Evolutionary conservation across 2,329 filamentous ascomycete genomes (phyloP).

Genomic region (Trichoderma semiorbis): DNA sequence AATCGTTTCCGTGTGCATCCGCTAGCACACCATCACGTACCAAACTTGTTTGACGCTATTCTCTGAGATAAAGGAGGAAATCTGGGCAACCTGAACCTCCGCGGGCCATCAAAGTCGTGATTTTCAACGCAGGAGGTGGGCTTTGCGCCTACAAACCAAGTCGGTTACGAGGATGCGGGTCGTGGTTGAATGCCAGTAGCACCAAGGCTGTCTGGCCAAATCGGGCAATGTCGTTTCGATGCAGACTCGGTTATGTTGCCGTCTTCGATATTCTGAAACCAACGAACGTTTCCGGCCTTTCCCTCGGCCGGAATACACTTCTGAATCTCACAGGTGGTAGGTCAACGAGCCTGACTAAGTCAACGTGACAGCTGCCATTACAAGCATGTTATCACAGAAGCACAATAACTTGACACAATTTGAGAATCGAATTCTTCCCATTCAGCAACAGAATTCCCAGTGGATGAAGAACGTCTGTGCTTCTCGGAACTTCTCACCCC

Average conservation of each 20-base stretch:
- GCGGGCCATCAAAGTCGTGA: not conserved
- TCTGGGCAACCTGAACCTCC: not conserved
- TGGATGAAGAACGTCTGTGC: not conserved
- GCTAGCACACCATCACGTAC: not conserved
- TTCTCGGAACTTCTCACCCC: not conserved
- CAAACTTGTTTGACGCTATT: not conserved
- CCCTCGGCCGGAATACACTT: slow-evolving; percentile 14
- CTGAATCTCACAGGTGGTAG: not conserved
- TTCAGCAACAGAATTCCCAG: not conserved
- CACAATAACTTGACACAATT: not conserved
- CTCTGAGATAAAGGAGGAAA: not conserved
- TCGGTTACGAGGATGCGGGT: not conserved
- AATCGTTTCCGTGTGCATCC: not conserved
- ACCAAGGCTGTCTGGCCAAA: not conserved
- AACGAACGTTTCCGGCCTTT: slow-evolving; percentile 15
- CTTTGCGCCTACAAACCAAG: not conserved
- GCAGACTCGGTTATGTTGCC: slow-evolving; percentile 1
- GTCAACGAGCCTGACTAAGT: not conserved
- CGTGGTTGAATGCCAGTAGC: not conserved
- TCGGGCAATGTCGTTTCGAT: not conserved
- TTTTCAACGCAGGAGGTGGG: not conserved
- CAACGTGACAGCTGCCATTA: not conserved
- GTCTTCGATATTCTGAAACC: not conserved
- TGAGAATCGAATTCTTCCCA: not conserved
- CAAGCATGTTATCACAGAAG: not conserved